These are phyloP conservation scores for Sclerotiophoma versabilis DNA, from an alignment of 2,329 filamentous ascomycete species.

Conservation along the genomic window DNA sequence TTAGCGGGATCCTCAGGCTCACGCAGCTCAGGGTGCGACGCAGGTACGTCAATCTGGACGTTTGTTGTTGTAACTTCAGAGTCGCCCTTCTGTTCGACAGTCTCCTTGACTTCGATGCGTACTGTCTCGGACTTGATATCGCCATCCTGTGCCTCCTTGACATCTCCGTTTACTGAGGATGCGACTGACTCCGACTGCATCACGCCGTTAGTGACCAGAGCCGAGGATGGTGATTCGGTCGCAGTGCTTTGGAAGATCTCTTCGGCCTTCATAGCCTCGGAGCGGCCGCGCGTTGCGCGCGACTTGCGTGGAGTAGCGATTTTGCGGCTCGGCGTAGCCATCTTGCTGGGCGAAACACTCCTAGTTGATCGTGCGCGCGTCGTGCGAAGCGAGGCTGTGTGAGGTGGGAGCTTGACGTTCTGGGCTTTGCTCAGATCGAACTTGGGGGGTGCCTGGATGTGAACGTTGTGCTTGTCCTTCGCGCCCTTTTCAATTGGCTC, in stretches of 20 bases:
- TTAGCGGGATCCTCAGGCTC: slow-evolving; percentile 78
- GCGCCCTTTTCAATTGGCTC: slow-evolving; percentile 73
- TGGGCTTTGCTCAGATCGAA: slow-evolving; percentile 65
- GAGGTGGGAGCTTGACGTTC: slow-evolving; percentile 41
- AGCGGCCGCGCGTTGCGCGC: slow-evolving; percentile 54
- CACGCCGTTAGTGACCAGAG: slow-evolving; percentile 47
- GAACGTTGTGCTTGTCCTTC: slow-evolving; percentile 71
- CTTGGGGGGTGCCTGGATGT: slow-evolving; percentile 81
- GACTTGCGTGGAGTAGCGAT: slow-evolving; percentile 63
- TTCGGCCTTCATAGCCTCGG: slow-evolving; percentile 39
- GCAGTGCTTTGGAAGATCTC: slow-evolving; percentile 53
- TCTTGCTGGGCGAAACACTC: slow-evolving; percentile 64
- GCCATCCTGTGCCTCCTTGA: slow-evolving; percentile 30
- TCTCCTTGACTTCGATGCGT: slow-evolving; percentile 74
- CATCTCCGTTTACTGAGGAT: slow-evolving; percentile 50
- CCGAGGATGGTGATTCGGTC: slow-evolving; percentile 57
- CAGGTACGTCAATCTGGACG: slow-evolving; percentile 78
- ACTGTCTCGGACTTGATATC: slow-evolving; percentile 58
- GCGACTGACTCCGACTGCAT: slow-evolving; percentile 49
- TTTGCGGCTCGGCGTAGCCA: slow-evolving; percentile 54
- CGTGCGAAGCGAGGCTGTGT: slow-evolving; percentile 42
- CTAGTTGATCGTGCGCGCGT: slow-evolving; percentile 63
- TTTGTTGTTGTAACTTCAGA: slow-evolving; percentile 74
- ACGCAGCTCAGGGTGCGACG: slow-evolving; percentile 70
- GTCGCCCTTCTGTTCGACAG: slow-evolving; percentile 64